phyloP scores from a whole-genome alignment of 1,139 yeast species.

The Meyerozyma elateridarum region DNA sequence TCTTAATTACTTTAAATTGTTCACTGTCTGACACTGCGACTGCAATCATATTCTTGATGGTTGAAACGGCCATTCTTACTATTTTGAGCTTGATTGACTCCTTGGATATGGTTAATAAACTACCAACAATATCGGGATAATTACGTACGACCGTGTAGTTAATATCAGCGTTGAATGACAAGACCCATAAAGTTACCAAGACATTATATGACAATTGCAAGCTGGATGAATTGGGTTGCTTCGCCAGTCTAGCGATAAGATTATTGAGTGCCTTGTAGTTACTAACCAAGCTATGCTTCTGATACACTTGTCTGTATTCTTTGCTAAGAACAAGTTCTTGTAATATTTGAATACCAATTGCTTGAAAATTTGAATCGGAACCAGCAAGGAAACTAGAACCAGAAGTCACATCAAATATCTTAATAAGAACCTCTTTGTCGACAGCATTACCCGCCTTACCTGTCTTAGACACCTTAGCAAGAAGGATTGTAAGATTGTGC shows the following conservation, averaged over 20 bases:
- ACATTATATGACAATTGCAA: constrained; percentile 83
- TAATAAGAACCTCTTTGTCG: constrained; percentile 34
- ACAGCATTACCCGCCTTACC: constrained; percentile 7
- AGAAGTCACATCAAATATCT: constrained; percentile 41
- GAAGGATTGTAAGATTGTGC: constrained; percentile 40
- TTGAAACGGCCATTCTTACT: constrained; percentile 74
- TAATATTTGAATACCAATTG: constrained; percentile 62
- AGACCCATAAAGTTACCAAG: constrained; percentile 76
- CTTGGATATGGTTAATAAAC: constrained; percentile 47
- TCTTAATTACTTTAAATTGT: constrained; percentile 53
- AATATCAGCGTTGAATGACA: constrained; percentile 64
- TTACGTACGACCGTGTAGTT: constrained; percentile 52
- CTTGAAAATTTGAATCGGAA: constrained; percentile 50
- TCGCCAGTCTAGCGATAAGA: constrained; percentile 29
- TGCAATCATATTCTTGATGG: constrained; percentile 56
- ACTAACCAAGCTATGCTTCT: constrained; percentile 44
- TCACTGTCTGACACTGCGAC: constrained; percentile 26
- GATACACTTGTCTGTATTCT: constrained; percentile 54
- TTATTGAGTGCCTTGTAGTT: constrained; percentile 53
- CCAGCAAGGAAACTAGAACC: constrained; percentile 39
- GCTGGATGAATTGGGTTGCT: constrained; percentile 48
- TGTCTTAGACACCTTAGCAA: constrained; percentile 23
- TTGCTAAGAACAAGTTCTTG: constrained; percentile 59
- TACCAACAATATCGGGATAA: constrained; percentile 56
- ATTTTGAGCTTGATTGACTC: constrained; percentile 89